Percentiles rank a stretch among this genome's conserved stretches.
These are phyloP conservation scores for Pseudogymnoascus sp. DNA, from an alignment of 2,329 filamentous ascomycete genomes.

Conservation along the genomic window DNA sequence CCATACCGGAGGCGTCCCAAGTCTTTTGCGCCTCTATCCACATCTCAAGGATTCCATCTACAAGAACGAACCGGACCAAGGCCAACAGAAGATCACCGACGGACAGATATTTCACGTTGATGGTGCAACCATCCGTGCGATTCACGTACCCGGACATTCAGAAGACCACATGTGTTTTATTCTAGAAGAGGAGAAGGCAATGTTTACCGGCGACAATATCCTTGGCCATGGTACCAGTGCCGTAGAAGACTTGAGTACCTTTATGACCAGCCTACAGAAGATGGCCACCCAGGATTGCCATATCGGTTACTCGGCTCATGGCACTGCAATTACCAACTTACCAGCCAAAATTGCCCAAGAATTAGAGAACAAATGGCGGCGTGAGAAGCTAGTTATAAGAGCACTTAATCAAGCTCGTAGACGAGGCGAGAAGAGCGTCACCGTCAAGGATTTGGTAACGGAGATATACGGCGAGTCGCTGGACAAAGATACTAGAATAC, in stretches of 20 bases:
- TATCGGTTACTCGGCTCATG: slow-evolving; percentile 76
- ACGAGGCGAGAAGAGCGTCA: slow-evolving; percentile 26
- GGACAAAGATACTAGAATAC: slow-evolving; percentile 54
- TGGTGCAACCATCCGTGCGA: slow-evolving; percentile 57
- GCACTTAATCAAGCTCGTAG: slow-evolving; percentile 24
- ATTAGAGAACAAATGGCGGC: slow-evolving; percentile 63
- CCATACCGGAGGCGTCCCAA: slow-evolving; percentile 65
- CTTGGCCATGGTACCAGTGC: slow-evolving; percentile 76
- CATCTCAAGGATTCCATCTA: slow-evolving; percentile 44
- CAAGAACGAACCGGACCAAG: slow-evolving; percentile 50
- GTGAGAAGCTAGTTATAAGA: slow-evolving; percentile 57
- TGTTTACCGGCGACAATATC: slow-evolving; percentile 83
- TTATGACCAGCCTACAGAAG: slow-evolving; percentile 55
- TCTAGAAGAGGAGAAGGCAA: slow-evolving; percentile 63
- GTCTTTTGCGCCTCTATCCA: slow-evolving; percentile 55
- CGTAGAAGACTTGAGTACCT: slow-evolving; percentile 63
- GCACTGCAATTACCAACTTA: slow-evolving; percentile 64
- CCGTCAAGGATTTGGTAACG: slow-evolving; percentile 66
- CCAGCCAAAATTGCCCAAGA: slow-evolving; percentile 65
- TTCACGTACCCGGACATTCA: slow-evolving; percentile 64
- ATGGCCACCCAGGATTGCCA: slow-evolving; percentile 58
- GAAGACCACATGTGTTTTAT: slow-evolving; percentile 72
- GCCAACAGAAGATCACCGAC: slow-evolving; percentile 44
- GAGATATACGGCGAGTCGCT: slow-evolving; percentile 66
- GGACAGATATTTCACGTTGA: slow-evolving; percentile 43